These are phyloP conservation scores for Termitomyces titanicus DNA, from an alignment of 768 basidiomycete species.

Conservation along the genomic window DNA sequence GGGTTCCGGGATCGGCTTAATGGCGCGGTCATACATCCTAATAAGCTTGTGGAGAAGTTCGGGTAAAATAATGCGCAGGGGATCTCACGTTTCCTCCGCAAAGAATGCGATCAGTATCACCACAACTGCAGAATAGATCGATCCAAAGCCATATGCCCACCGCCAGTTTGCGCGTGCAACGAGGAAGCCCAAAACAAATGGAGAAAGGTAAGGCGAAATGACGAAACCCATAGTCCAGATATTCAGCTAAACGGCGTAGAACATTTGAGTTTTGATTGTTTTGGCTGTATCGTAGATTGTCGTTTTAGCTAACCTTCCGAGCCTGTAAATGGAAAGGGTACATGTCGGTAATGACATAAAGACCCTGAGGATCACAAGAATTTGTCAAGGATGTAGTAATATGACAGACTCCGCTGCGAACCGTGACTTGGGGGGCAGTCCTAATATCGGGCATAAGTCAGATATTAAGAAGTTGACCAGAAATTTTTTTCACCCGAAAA, in stretches of 20 bases:
- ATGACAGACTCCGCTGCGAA: conserved; percentile 3
- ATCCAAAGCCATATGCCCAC: conserved; percentile 68
- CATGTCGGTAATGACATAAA: conserved; percentile 50
- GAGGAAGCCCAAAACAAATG: conserved; percentile 65
- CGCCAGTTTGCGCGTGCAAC: conserved; percentile 56
- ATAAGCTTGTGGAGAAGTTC: background rate
- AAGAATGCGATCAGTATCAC: conserved; percentile 55
- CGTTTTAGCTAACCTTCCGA: too few species aligned
- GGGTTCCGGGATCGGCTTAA: conserved; percentile 42
- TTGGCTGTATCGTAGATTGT: too few species aligned
- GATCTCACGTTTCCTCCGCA: conserved; percentile 58
- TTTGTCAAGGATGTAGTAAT: too few species aligned
- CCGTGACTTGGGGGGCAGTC: conserved; percentile 52
- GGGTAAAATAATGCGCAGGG: background rate
- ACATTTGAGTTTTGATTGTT: too few species aligned
- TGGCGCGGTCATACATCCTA: conserved; percentile 62
- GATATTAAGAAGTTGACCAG: background rate
- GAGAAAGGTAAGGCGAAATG: conserved; percentile 58
- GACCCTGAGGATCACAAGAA: conserved; percentile 27
- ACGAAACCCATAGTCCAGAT: conserved; percentile 74
- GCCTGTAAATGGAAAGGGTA: conserved; percentile 59
- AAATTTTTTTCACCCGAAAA: conserved; percentile 25
- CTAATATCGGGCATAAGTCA: conserved; percentile 3
- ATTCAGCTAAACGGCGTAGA: too few species aligned
- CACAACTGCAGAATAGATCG: conserved; percentile 54